phyloP scores from a whole-genome alignment of 352 stramenopile genomes.

The Phytophthora aleatoria region DNA sequence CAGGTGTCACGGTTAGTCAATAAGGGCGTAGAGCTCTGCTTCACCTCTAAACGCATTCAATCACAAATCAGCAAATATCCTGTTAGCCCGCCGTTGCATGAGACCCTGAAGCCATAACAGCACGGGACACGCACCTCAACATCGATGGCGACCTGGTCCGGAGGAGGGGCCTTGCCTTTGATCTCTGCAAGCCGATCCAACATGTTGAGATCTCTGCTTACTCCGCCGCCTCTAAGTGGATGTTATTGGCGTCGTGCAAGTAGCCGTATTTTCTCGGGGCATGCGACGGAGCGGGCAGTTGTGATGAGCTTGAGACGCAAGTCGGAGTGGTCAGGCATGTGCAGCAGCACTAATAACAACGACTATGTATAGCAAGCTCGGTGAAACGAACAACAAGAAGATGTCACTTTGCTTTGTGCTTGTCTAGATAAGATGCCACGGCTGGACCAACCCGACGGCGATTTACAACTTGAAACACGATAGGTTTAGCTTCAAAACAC shows the following conservation, averaged over 20 bases:
- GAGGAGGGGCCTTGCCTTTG: constrained; percentile 15
- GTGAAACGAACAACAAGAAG: constrained; percentile 8
- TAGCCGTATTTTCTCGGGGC: constrained; percentile 7
- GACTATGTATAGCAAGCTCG: neutral
- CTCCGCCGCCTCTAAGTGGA: neutral
- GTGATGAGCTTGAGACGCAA: neutral
- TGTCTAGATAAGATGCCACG: neutral
- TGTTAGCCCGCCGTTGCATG: neutral
- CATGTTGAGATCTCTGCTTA: neutral
- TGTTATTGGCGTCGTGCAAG: constrained; percentile 1
- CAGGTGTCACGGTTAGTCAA: neutral
- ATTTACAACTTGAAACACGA: no score
- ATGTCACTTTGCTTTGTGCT: neutral
- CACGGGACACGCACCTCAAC: constrained; percentile 50
- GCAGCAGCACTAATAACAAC: neutral
- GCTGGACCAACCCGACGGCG: neutral
- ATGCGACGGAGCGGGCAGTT: constrained; percentile 11
- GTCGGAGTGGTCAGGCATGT: neutral
- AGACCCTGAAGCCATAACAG: neutral
- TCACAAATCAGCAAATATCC: neutral
- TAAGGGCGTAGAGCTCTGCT: neutral
- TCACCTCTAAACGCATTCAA: constrained; percentile 1
- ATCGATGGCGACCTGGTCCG: constrained; percentile 61
- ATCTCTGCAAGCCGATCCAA: constrained; percentile 13
- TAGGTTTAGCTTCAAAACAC: no score